phyloP scores from a whole-genome alignment of 2,329 filamentous ascomycete species.

The Xylariaceae sp. region DNA sequence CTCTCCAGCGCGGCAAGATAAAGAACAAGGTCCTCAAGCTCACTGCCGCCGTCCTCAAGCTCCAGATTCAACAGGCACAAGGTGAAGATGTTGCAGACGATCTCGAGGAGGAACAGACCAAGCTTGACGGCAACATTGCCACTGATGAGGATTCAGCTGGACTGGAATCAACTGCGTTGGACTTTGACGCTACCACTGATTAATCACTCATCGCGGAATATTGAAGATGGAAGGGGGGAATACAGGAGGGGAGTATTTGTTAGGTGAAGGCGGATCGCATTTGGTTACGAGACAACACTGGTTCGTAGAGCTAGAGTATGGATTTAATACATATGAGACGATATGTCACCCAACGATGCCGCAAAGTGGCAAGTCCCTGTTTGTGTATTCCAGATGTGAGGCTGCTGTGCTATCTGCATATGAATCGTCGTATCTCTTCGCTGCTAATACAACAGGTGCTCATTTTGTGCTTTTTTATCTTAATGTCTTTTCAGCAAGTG shows the following conservation, averaged over 20 bases:
- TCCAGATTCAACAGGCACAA: slow-evolving; percentile 50
- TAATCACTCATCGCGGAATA: slow-evolving; percentile 8
- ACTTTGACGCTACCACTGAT: slow-evolving; percentile 33
- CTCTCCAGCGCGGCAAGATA: slow-evolving; percentile 54
- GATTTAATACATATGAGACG: slow-evolving; percentile 11
- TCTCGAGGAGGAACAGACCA: slow-evolving; percentile 46
- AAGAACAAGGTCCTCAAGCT: slow-evolving; percentile 62
- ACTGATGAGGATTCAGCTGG: slow-evolving; percentile 47
- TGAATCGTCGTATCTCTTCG: neutral
- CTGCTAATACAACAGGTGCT: neutral
- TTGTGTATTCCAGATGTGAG: neutral
- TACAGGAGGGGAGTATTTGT: neutral
- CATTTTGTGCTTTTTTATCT: neutral
- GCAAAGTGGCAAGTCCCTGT: neutral
- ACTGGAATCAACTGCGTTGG: slow-evolving; percentile 39
- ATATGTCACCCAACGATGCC: neutral
- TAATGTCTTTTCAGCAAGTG: slow-evolving; percentile 21
- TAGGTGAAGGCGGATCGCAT: too few species aligned
- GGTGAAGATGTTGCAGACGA: slow-evolving; percentile 45
- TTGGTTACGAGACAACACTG: neutral
- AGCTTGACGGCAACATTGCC: slow-evolving; percentile 53
- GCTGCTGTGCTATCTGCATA: neutral
- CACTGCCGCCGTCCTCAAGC: slow-evolving; percentile 48
- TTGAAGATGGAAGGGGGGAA: neutral
- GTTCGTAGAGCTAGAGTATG: slow-evolving; percentile 5